These are phyloP conservation scores for Penicillium sp. DNA, from an alignment of 2,329 filamentous ascomycete species.

Conservation along the genomic window DNA sequence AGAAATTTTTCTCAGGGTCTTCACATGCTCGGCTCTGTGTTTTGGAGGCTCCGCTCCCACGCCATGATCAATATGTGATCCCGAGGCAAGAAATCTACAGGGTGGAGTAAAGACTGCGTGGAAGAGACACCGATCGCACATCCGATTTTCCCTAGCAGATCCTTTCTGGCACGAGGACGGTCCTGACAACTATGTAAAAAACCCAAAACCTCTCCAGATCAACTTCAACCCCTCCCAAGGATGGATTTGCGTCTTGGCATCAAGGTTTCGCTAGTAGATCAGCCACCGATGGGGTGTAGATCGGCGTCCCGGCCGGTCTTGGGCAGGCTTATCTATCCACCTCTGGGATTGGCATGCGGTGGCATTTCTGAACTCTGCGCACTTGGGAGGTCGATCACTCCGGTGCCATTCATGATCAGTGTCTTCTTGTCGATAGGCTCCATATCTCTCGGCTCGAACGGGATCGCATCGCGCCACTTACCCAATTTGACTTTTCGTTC, in stretches of 20 bases:
- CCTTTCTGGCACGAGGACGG: not conserved
- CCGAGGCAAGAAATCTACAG: not conserved
- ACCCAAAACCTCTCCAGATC: not conserved
- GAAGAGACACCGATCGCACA: not conserved
- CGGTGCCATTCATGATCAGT: not conserved
- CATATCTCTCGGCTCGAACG: not conserved
- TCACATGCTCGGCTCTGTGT: slow-evolving; percentile 31
- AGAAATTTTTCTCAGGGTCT: slow-evolving; percentile 4
- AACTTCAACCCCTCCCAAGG: slow-evolving; percentile 11
- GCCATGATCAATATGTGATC: slow-evolving; percentile 13
- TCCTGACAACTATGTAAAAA: not conserved
- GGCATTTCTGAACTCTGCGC: not conserved
- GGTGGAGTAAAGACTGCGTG: not conserved
- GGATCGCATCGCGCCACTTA: slow-evolving; percentile 7
- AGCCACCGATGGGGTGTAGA: slow-evolving; percentile 19
- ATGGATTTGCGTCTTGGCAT: slow-evolving; percentile 20
- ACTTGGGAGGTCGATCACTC: not conserved
- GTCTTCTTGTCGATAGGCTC: not conserved
- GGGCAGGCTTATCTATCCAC: slow-evolving; percentile 11
- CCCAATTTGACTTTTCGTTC: slow-evolving; percentile 8
- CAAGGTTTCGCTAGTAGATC: slow-evolving; percentile 23
- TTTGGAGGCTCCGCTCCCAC: slow-evolving; percentile 14
- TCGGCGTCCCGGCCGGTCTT: slow-evolving; percentile 15
- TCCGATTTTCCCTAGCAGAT: not conserved
- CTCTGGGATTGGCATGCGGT: slow-evolving; percentile 7